Percentiles rank a stretch among this genome's conserved stretches.
Evolutionary conservation across 1,284 basidiomycete genomes (phyloP).

Genomic region (Albatrellus sp.): DNA sequence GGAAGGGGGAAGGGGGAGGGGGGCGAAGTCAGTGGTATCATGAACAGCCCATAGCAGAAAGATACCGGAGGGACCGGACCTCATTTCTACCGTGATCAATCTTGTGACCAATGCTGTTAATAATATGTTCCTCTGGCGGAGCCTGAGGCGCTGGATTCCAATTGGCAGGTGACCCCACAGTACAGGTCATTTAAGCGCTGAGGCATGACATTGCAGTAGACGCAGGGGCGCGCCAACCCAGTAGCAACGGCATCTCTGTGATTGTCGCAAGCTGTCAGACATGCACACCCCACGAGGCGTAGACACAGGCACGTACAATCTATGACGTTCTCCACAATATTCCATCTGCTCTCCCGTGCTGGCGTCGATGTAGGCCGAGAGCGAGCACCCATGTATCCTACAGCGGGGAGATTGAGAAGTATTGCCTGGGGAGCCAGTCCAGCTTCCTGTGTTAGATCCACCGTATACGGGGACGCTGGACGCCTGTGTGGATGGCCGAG

Average conservation of each 20-base stretch:
- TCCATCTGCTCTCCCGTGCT: conserved; percentile 7
- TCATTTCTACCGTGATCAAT: no score
- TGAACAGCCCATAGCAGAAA: no score
- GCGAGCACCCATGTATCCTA: conserved; percentile 2
- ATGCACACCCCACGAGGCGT: neutral
- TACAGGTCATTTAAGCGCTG: no score
- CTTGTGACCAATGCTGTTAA: no score
- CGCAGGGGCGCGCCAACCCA: neutral
- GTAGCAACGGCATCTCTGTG: conserved; percentile 6
- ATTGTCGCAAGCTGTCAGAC: neutral
- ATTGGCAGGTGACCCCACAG: no score
- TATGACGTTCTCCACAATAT: conserved; percentile 7
- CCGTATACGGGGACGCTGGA: neutral
- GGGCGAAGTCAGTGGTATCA: no score
- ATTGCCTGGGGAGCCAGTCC: neutral
- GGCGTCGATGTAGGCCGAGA: conserved; percentile 5
- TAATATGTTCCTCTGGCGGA: no score
- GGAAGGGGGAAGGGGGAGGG: no score
- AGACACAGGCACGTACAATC: conserved; percentile 4
- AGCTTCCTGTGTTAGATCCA: no score
- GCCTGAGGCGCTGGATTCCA: no score
- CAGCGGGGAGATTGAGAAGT: conserved; percentile 1
- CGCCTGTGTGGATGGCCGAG: neutral
- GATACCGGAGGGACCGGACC: no score
- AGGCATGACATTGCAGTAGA: no score